Evolutionary conservation across 2,329 filamentous ascomycete genomes (phyloP), one percentile per base, ranked within the genome.

Genomic region (Fusarium papillatum): DNA sequence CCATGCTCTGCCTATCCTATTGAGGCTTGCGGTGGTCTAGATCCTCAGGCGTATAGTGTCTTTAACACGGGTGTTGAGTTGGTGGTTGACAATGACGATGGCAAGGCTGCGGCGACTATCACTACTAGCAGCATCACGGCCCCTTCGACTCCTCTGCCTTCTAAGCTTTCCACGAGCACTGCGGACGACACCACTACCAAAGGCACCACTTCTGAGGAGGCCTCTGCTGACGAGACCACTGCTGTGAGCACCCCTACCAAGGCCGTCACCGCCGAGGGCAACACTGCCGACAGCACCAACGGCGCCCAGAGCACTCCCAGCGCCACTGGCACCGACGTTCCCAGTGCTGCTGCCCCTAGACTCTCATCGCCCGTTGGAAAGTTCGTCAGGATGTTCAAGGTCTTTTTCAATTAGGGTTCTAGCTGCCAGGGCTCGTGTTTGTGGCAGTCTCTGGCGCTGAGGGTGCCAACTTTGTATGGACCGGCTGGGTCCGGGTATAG

Each of bases 261-360:
- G 46, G 24, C 22, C 24, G 24, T 34, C 29, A n/a, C 24, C 29
- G 17, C 50, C 26, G 50, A 55, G 46, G 24, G 48, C 6, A 53
- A 26, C 26, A n/a, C 26, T 29, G 48, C 55, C 22, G 38, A 43
- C 26, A 39, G 17, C 17, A 41, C 59, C 59, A 29, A 31, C 59
- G 38, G 24, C 59, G 59, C 36, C 24, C 16, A 43, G 24, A 16
- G 36, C 26, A 41, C 59, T 26, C 36, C 73, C 3, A 76, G 50
- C 14, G 34, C 73, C 29, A 61, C 65, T 39, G 3, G 24, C 17
- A 70, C 73, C 0, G 41, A 38, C 5, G 22, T 70, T 3, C 38
- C 70, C 10, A 63, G 66, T 22, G 72, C 70, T n/a, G 73, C 69
- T 9, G 53, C 73, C n/a, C 46, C 24, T 5, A 70, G 70, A 8